These are phyloP conservation scores for Didymella glomerata DNA, from an alignment of 2,329 filamentous ascomycete species.

Conservation along the genomic window DNA sequence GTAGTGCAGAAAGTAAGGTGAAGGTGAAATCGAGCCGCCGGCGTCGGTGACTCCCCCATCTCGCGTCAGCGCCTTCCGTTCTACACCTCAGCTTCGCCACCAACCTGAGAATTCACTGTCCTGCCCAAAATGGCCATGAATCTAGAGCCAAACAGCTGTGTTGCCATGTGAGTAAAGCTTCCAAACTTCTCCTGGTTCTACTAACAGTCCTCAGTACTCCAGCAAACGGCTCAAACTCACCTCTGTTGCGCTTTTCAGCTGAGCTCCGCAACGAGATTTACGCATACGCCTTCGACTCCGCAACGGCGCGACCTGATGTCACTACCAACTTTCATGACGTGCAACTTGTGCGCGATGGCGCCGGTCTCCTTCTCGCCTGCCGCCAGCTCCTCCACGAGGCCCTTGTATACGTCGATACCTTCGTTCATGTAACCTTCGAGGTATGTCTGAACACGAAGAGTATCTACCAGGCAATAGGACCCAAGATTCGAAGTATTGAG, in stretches of 20 bases:
- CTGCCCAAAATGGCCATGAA: too few relatives aligned
- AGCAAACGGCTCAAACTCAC: background rate
- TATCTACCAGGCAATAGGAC: background rate
- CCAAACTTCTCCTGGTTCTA: background rate
- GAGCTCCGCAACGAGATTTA: background rate
- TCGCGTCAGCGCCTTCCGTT: too few relatives aligned
- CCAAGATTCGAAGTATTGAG: background rate
- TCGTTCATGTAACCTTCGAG: background rate
- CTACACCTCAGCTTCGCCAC: too few relatives aligned
- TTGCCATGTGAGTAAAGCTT: background rate
- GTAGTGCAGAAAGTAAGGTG: too few relatives aligned
- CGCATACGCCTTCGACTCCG: background rate
- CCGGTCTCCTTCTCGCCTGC: background rate
- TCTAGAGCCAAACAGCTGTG: background rate
- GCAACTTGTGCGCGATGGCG: background rate
- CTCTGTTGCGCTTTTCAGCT: background rate
- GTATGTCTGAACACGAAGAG: background rate
- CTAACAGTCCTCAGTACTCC: background rate
- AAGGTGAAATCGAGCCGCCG: too few relatives aligned
- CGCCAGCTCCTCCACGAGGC: background rate
- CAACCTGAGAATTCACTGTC: too few relatives aligned
- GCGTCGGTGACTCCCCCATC: too few relatives aligned
- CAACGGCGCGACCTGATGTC: background rate
- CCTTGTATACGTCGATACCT: background rate
- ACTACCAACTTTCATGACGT: background rate